Evolutionary conservation across 1,284 basidiomycete genomes (phyloP).

Genomic region (Tremellales sp.): DNA sequence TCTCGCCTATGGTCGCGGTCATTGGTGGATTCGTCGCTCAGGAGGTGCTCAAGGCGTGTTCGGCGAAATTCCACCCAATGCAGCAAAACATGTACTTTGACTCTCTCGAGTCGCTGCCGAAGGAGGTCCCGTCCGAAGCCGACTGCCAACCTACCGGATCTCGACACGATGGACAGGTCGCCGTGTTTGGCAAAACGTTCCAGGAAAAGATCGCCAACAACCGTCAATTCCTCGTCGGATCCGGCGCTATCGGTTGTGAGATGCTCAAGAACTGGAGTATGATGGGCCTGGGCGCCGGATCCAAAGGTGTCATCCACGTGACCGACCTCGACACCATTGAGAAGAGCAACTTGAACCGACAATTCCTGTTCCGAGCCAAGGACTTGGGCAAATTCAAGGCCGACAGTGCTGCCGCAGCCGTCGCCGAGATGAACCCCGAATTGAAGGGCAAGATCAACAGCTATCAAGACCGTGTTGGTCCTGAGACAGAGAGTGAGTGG

Average conservation of each 20-base stretch:
- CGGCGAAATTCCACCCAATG: conserved; percentile 98
- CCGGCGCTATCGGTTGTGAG: conserved; percentile 98
- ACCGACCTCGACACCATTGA: conserved; percentile 99
- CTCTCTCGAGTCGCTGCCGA: conserved; percentile 89
- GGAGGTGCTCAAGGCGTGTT: conserved; percentile 95
- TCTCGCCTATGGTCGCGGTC: conserved; percentile 88
- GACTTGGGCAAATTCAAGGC: conserved; percentile 98
- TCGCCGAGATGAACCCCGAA: conserved; percentile 94
- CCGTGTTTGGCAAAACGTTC: conserved; percentile 90
- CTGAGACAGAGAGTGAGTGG: conserved; percentile 79
- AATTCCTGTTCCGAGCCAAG: conserved; percentile 96
- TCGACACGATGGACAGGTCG: conserved; percentile 92
- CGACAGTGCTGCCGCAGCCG: conserved; percentile 88
- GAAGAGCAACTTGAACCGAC: conserved; percentile 97
- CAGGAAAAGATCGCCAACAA: conserved; percentile 89
- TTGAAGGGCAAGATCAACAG: conserved; percentile 81
- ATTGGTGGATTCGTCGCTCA: conserved; percentile 98
- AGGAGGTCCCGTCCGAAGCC: conserved; percentile 67
- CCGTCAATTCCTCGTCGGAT: conserved; percentile 94
- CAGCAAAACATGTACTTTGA: conserved; percentile 96
- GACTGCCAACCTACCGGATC: conserved; percentile 80
- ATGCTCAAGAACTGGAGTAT: conserved; percentile 99
- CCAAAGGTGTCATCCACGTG: conserved; percentile 80
- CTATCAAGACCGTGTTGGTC: conserved; percentile 91
- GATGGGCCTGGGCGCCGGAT: conserved; percentile 89